Conservation (phyloP, 257 asterid genomes). For the Fraxinus americana region DNA sequence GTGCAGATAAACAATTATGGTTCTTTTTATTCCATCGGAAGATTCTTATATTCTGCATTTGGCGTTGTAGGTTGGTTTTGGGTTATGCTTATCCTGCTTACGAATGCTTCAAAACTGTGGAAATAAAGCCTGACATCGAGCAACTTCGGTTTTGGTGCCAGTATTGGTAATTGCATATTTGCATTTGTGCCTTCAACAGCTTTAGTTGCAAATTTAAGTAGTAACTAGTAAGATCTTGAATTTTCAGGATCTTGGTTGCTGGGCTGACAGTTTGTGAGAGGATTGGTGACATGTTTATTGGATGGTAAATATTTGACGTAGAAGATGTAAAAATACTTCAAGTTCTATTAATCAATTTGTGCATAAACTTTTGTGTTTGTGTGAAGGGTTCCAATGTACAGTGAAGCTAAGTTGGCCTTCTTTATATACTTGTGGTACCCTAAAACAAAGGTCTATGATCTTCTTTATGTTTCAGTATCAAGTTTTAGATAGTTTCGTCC, state of each 20-base stretch:
- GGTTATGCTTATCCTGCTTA: constrained; percentile 97
- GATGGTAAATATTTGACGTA: constrained; percentile 58
- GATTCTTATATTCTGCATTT: constrained; percentile 23
- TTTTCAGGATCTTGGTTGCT: constrained; percentile 88
- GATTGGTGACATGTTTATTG: constrained; percentile 78
- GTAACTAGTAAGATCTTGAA: constrained; percentile 8
- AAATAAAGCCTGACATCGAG: constrained; percentile 82
- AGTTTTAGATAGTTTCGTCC: constrained; percentile 12
- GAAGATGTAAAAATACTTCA: not conserved
- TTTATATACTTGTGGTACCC: constrained; percentile 95
- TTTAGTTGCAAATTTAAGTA: constrained; percentile 21
- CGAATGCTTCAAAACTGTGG: constrained; percentile 84
- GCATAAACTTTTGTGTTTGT: constrained; percentile 3
- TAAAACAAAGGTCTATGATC: constrained; percentile 73
- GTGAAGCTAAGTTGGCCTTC: constrained; percentile 98
- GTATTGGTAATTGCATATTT: constrained; percentile 57
- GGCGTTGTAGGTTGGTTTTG: constrained; percentile 65
- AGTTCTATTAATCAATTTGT: constrained; percentile 9
- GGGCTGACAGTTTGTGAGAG: constrained; percentile 84
- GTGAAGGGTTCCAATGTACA: constrained; percentile 92
- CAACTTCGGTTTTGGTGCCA: constrained; percentile 98
- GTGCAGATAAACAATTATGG: not conserved
- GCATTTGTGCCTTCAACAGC: not conserved
- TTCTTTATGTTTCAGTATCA: constrained; percentile 11
- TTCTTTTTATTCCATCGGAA: constrained; percentile 13